Conservation (phyloP, 2,329 filamentous ascomycete species). For the Akanthomyces dipterigenus region DNA sequence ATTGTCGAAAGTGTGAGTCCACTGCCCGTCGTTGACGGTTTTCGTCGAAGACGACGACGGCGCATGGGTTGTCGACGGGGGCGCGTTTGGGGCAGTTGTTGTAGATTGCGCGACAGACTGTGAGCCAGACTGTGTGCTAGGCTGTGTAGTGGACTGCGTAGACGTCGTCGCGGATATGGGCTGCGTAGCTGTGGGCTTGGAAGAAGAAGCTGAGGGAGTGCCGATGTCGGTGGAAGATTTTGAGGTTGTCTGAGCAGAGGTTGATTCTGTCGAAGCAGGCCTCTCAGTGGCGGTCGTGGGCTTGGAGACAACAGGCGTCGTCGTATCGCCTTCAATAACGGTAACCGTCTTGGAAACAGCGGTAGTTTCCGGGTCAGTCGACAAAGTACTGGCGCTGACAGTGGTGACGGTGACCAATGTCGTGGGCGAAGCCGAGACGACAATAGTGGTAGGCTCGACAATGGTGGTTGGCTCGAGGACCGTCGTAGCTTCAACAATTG, state of each 20-base stretch:
- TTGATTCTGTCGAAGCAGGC: not conserved
- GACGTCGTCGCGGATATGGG: not conserved
- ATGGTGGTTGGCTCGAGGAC: not conserved
- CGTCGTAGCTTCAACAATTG: not conserved
- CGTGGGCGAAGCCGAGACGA: constrained; percentile 21
- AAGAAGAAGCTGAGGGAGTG: not conserved
- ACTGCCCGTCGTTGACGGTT: constrained; percentile 7
- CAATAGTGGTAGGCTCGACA: constrained; percentile 22
- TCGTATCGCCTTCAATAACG: not conserved
- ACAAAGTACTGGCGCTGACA: not conserved
- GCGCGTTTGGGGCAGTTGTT: not conserved
- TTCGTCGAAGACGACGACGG: constrained; percentile 14
- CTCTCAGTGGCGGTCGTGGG: not conserved
- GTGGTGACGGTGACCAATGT: constrained; percentile 23
- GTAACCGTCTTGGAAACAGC: not conserved
- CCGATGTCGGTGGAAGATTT: not conserved
- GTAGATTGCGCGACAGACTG: not conserved
- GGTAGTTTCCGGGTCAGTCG: not conserved
- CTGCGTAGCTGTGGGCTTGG: not conserved
- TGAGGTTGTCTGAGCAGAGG: constrained; percentile 9
- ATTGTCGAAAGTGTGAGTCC: constrained; percentile 32
- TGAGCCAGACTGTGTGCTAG: not conserved
- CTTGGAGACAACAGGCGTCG: not conserved
- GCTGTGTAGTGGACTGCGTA: not conserved
- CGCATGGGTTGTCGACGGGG: not conserved